These are phyloP conservation scores for Panaeolus papilionaceus DNA, from an alignment of 768 basidiomycete species.

Conservation along the genomic window DNA sequence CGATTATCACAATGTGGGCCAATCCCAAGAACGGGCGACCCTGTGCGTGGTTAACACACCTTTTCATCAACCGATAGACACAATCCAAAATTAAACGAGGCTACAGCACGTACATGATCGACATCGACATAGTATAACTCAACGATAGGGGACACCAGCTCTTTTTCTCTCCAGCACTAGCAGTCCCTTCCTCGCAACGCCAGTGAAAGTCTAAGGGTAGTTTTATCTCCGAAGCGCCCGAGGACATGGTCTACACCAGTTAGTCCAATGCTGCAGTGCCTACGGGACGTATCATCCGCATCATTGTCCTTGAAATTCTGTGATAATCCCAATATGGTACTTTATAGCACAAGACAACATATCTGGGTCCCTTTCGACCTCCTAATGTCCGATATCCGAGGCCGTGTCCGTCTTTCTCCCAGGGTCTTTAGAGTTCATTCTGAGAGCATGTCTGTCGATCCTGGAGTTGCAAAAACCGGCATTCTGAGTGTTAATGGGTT, in stretches of 20 bases:
- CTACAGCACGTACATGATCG: not conserved
- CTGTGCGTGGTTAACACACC: not conserved
- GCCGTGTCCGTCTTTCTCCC: constrained; percentile 4
- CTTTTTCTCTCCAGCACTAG: not conserved
- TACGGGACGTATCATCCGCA: not conserved
- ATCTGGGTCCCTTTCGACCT: constrained; percentile 3
- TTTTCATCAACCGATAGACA: not conserved
- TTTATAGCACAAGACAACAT: not conserved
- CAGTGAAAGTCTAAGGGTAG: not conserved
- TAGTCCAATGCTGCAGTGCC: not conserved
- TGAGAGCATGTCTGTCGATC: not conserved
- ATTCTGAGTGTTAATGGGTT: not conserved
- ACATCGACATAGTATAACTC: not conserved
- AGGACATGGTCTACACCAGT: not conserved
- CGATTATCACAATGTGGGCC: constrained; percentile 4
- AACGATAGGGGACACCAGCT: not conserved
- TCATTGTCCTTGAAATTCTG: not conserved
- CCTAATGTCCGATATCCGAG: constrained; percentile 12
- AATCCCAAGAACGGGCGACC: not conserved
- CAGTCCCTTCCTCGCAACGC: not conserved
- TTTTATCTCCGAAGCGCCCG: not conserved
- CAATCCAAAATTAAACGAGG: not conserved
- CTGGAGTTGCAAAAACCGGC: not conserved
- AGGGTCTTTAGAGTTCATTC: not conserved
- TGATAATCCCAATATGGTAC: constrained; percentile 10